A percentile compares a stretch with the other conserved stretches of the same genome.
These are phyloP conservation scores for Pestalotiopsis sp. DNA, from an alignment of 2,329 filamentous ascomycete genomes.

Conservation along the genomic window DNA sequence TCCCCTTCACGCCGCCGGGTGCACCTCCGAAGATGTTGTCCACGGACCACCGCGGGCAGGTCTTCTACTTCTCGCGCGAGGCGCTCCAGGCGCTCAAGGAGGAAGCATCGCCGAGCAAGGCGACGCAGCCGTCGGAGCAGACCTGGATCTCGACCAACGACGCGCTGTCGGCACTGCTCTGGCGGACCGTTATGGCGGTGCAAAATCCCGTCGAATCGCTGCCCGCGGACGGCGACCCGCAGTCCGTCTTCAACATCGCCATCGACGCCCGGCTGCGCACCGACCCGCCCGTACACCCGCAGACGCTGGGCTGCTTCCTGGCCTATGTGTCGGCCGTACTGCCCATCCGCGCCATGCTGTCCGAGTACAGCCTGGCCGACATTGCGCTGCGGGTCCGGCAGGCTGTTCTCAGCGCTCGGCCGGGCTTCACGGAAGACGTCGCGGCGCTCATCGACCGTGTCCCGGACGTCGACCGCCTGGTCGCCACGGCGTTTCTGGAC, in stretches of 20 bases:
- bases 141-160: conserved; percentile 6
- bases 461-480: background rate
- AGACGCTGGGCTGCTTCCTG: conserved; percentile 4
- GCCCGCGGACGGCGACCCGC: background rate
- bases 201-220: background rate
- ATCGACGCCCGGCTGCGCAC: background rate
- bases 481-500: conserved; percentile 1
- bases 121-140: background rate
- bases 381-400: background rate
- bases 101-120: background rate
- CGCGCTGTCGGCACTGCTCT: conserved; percentile 2
- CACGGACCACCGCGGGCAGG: background rate
- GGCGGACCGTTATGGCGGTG: background rate
- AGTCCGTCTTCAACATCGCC: background rate
- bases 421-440: conserved; percentile 1
- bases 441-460: conserved; percentile 4
- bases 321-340: background rate
- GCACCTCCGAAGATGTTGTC: background rate
- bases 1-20: background rate
- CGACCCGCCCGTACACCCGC: background rate
- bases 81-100: background rate
- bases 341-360: conserved; percentile 1
- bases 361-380: background rate
- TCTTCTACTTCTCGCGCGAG: conserved; percentile 9
- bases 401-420: background rate